phyloP scores from a whole-genome alignment of 148 eudicot species.

The Polygonum aviculare region DNA sequence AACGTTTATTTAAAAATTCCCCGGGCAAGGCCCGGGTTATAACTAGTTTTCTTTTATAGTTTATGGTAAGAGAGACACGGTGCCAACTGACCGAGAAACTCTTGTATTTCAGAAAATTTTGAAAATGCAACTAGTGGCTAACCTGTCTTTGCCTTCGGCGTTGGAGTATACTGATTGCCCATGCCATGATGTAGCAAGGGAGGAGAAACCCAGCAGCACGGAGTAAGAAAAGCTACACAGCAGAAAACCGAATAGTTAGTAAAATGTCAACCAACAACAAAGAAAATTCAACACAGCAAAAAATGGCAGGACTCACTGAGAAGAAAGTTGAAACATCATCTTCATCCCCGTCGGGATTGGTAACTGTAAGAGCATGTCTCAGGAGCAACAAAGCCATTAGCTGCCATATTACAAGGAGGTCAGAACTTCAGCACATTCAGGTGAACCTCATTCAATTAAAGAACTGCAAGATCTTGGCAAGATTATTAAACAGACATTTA shows the following conservation, averaged over 20 bases:
- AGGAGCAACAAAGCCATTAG: slow-evolving; percentile 67
- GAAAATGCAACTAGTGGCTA: neutral
- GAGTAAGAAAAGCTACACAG: slow-evolving; percentile 63
- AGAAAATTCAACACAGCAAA: neutral
- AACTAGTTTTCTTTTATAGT: no score
- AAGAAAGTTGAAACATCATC: slow-evolving; percentile 73
- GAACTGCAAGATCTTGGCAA: neutral
- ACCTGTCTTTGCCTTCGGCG: slow-evolving; percentile 78
- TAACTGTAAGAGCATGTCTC: slow-evolving; percentile 65
- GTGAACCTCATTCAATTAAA: neutral
- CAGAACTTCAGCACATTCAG: slow-evolving; percentile 7
- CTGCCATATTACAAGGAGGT: slow-evolving; percentile 30
- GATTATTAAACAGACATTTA: neutral
- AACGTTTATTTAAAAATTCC: no score
- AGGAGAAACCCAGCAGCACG: slow-evolving; percentile 84
- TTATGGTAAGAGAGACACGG: no score
- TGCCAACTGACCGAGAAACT: neutral
- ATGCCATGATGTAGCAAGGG: slow-evolving; percentile 82
- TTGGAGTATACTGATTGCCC: slow-evolving; percentile 76
- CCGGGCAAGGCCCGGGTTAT: no score
- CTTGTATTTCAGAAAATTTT: neutral
- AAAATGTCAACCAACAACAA: neutral
- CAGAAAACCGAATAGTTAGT: slow-evolving; percentile 1
- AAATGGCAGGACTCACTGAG: slow-evolving; percentile 42
- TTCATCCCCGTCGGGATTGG: slow-evolving; percentile 44